Conservation (phyloP, 2,329 filamentous ascomycete species). For the Xylaria hypoxylon region DNA sequence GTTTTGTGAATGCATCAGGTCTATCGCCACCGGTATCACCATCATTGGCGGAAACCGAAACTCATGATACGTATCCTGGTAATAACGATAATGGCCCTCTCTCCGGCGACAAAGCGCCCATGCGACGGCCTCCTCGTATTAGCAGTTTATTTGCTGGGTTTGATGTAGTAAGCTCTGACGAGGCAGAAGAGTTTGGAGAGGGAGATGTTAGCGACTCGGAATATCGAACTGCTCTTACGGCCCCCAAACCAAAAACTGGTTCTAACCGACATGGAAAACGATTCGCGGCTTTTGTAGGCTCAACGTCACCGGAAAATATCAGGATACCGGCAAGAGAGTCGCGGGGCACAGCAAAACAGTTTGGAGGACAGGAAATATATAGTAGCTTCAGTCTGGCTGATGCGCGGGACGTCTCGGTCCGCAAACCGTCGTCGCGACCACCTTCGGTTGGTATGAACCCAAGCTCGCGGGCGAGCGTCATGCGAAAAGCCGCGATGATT, state of each 20-base stretch:
- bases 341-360: conserved; percentile 52
- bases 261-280: conserved; percentile 57
- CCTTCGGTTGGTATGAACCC: conserved; percentile 53
- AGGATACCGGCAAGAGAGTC: conserved; percentile 41
- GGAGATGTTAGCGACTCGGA: conserved; percentile 74
- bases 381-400: conserved; percentile 57
- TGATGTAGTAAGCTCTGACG: conserved; percentile 76
- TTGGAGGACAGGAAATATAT: conserved; percentile 58
- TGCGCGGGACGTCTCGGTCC: conserved; percentile 43
- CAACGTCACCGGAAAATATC: conserved; percentile 59
- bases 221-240: conserved; percentile 73
- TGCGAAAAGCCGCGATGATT: conserved; percentile 83
- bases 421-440: conserved; percentile 52
- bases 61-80: conserved; percentile 76
- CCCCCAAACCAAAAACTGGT: conserved; percentile 65
- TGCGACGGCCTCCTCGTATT: conserved; percentile 77
- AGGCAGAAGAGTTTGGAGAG: conserved; percentile 71
- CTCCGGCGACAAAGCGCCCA: conserved; percentile 67
- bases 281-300: conserved; percentile 54
- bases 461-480: conserved; percentile 67
- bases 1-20: conserved; percentile 59
- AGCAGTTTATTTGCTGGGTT: conserved; percentile 91
- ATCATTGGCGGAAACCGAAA: conserved; percentile 52
- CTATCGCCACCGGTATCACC: conserved; percentile 60
- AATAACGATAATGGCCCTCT: conserved; percentile 85